These are phyloP conservation scores for Diospyros lotus DNA, from an alignment of 148 eudicot genomes.

Conservation along the genomic window DNA sequence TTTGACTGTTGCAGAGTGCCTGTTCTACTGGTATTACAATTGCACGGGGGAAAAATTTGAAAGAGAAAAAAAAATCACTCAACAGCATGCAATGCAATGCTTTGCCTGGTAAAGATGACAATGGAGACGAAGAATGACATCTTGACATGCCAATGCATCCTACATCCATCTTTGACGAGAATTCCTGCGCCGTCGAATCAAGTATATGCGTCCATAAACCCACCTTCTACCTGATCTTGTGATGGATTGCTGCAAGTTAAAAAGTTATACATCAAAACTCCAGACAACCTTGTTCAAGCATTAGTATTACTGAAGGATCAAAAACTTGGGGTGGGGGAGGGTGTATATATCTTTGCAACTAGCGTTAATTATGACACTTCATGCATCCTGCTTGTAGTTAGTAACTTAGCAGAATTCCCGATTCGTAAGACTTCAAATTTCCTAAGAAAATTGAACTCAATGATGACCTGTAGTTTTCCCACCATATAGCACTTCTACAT, in stretches of 20 bases:
- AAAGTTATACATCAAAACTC: not conserved
- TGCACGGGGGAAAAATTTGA: not conserved
- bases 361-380: not conserved
- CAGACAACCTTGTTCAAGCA: not conserved
- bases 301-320: not conserved
- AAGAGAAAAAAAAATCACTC: not conserved
- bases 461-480: no score
- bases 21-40: conserved; percentile 6
- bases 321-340: not conserved
- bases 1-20: not conserved
- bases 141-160: conserved; percentile 6
- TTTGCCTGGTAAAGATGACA: not conserved
- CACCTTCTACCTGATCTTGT: conserved; percentile 58
- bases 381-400: not conserved
- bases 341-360: not conserved
- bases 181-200: conserved; percentile 48
- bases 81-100: not conserved
- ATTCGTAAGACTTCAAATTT: no score
- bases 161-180: conserved; percentile 36
- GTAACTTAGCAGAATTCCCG: no score
- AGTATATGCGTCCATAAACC: conserved; percentile 90
- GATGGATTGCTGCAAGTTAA: conserved; percentile 46
- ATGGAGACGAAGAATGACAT: not conserved
- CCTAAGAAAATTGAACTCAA: no score
- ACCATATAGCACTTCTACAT: no score